Conservation (phyloP, 1,139 yeast genomes). For the Pichia sp. region DNA sequence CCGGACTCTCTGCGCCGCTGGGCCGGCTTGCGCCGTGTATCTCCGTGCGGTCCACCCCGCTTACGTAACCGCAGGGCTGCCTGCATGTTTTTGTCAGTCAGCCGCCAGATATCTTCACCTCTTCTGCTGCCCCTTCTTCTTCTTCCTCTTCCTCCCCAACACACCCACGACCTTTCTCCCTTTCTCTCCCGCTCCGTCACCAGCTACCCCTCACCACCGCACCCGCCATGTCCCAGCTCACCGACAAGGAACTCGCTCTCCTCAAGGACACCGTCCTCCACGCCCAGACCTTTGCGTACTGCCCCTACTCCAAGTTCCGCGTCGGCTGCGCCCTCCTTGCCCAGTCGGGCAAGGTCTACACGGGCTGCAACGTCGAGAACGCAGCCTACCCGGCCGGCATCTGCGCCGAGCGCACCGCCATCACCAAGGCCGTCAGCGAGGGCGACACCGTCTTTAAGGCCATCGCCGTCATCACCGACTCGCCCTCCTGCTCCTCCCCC, state of each 20-base stretch:
- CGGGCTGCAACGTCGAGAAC: slow-evolving; percentile 89
- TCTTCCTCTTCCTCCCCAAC: background rate
- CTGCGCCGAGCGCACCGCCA: slow-evolving; percentile 87
- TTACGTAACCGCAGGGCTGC: background rate
- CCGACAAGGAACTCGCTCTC: slow-evolving; percentile 13
- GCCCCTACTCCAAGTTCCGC: slow-evolving; percentile 81
- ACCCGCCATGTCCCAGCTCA: background rate
- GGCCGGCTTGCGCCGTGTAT: background rate
- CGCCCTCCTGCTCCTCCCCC: slow-evolving; percentile 63
- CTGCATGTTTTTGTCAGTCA: background rate
- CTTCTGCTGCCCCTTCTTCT: background rate
- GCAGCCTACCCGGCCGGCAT: slow-evolving; percentile 83
- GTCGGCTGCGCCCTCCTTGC: slow-evolving; percentile 80
- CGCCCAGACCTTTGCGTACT: slow-evolving; percentile 57
- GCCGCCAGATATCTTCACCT: background rate
- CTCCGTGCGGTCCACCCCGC: background rate
- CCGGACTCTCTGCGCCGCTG: no score
- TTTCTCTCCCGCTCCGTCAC: background rate
- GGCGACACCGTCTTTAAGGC: slow-evolving; percentile 46
- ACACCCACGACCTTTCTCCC: background rate
- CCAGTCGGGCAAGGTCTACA: slow-evolving; percentile 42
- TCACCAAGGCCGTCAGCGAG: slow-evolving; percentile 54
- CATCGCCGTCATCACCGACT: slow-evolving; percentile 69
- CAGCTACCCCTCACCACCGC: no score
- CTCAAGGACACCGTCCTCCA: slow-evolving; percentile 23